Percentiles rank a stretch among this genome's conserved stretches.
These are phyloP conservation scores for Moesziomyces aphidis DNA, from an alignment of 1,284 basidiomycete genomes.

Conservation along the genomic window DNA sequence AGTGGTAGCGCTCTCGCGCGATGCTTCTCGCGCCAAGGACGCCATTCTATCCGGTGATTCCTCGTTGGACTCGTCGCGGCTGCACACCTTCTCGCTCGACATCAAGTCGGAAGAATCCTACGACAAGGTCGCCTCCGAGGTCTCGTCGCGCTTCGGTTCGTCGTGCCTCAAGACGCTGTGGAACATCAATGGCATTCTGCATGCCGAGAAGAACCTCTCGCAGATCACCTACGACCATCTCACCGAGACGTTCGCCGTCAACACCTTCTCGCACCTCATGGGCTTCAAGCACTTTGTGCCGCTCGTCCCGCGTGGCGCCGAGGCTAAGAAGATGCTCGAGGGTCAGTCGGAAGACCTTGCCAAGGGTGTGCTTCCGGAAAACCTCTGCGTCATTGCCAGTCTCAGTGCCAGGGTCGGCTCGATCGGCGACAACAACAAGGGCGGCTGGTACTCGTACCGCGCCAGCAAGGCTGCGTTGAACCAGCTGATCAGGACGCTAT, in stretches of 20 bases:
- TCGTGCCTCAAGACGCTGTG: constrained; percentile 69
- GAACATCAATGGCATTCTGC: constrained; percentile 71
- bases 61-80: constrained; percentile 52
- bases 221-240: constrained; percentile 72
- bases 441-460: constrained; percentile 80
- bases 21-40: constrained; percentile 61
- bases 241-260: constrained; percentile 69
- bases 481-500: constrained; percentile 78
- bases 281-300: constrained; percentile 72
- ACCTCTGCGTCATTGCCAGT: constrained; percentile 68
- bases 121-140: constrained; percentile 66
- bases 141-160: constrained; percentile 68
- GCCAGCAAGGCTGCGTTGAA: constrained; percentile 81
- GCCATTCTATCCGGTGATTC: constrained; percentile 59
- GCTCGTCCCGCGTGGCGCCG: constrained; percentile 68
- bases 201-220: constrained; percentile 74
- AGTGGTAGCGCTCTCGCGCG: constrained; percentile 70
- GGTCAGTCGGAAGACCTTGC: constrained; percentile 51
- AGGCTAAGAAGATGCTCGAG: constrained; percentile 43
- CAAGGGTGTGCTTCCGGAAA: constrained; percentile 64
- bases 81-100: constrained; percentile 69
- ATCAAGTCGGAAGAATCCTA: constrained; percentile 69
- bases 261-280: constrained; percentile 71
- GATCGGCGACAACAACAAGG: constrained; percentile 75
- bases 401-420: constrained; percentile 76